Conservation (phyloP, 345 rosid genomes). For the Corymbia maculata region DNA sequence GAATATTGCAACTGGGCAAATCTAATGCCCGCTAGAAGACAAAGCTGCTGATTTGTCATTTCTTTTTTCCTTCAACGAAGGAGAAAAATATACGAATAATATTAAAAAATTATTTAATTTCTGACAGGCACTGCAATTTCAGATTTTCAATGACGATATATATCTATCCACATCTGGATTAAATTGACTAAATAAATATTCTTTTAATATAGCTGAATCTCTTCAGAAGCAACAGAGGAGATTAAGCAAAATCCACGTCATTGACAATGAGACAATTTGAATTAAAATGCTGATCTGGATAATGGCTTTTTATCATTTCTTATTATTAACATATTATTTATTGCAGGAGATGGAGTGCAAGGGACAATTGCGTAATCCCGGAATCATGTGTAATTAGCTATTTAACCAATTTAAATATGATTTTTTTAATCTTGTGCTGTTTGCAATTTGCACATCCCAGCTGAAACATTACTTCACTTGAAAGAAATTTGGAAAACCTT, state of each 20-base stretch:
- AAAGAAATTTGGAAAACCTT: background rate
- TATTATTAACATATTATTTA: no score
- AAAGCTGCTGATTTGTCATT: background rate
- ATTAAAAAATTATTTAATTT: background rate
- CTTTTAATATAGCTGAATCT: background rate
- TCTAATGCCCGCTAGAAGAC: background rate
- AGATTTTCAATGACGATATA: background rate
- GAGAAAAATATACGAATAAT: background rate
- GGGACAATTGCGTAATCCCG: background rate
- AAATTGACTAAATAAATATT: background rate
- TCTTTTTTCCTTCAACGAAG: background rate
- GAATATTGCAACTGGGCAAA: background rate
- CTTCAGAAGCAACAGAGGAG: background rate
- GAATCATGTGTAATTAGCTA: background rate
- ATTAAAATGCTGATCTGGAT: background rate
- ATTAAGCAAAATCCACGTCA: background rate
- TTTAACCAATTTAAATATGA: background rate
- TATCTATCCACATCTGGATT: background rate
- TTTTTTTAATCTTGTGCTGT: background rate
- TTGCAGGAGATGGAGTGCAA: background rate
- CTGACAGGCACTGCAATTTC: background rate
- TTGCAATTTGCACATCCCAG: background rate
- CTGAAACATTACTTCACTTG: background rate
- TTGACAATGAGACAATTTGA: background rate
- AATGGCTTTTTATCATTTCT: accelerated